phyloP scores from a whole-genome alignment of 1,284 basidiomycete genomes.

The Tilletiaria anomala region DNA sequence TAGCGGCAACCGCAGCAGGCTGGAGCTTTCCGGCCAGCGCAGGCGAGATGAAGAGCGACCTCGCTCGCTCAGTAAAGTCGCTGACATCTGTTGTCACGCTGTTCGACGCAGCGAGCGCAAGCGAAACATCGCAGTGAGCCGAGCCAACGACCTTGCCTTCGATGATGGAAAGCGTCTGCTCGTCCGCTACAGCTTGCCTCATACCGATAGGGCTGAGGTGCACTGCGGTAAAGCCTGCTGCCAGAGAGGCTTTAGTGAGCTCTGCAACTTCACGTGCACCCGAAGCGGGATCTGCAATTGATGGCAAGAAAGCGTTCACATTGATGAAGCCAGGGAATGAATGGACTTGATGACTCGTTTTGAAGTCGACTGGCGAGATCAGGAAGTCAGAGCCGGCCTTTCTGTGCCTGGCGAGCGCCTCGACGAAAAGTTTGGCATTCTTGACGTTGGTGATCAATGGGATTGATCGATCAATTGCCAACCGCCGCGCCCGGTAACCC shows the following conservation, averaged over 20 bases:
- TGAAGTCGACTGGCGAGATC: constrained; percentile 80
- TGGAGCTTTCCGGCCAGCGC: too few species aligned
- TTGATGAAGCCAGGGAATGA: constrained; percentile 86
- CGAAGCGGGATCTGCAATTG: constrained; percentile 45
- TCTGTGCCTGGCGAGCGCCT: constrained; percentile 61
- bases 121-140: constrained; percentile 30
- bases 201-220: constrained; percentile 22
- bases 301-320: constrained; percentile 74
- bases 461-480: constrained; percentile 98
- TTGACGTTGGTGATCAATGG: constrained; percentile 98
- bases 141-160: constrained; percentile 29
- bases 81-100: constrained; percentile 16
- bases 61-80: constrained; percentile 23
- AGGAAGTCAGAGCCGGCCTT: constrained; percentile 60
- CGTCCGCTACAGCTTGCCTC: constrained; percentile 14
- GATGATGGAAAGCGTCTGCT: constrained; percentile 16
- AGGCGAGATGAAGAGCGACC: constrained; percentile 28
- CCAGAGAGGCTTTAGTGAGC: constrained; percentile 25
- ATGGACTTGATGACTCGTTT: constrained; percentile 74
- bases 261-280: constrained; percentile 52
- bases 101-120: constrained; percentile 27
- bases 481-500: constrained; percentile 87
- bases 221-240: constrained; percentile 32
- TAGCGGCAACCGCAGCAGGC: constrained; percentile 55
- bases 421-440: constrained; percentile 90